phyloP scores from a whole-genome alignment of 345 rosid genomes.

The Populus ilicifolia region DNA sequence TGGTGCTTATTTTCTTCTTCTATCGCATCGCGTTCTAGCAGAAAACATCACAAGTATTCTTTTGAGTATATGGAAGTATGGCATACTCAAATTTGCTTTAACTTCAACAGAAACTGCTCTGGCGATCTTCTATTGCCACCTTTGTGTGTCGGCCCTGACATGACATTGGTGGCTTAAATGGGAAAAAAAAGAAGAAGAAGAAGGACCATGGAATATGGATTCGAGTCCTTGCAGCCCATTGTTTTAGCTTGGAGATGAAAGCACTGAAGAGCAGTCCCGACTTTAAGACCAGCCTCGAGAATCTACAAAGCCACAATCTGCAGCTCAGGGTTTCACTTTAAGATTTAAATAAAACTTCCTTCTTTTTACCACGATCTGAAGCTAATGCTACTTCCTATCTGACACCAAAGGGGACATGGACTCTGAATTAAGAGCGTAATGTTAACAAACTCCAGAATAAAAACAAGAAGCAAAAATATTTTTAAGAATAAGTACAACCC shows the following conservation, averaged over 20 bases:
- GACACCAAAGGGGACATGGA: neutral
- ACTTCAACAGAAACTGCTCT: constrained; percentile 28
- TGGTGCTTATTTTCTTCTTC: neutral
- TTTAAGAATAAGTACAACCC: constrained; percentile 21
- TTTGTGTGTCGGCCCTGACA: constrained; percentile 18
- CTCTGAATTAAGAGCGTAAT: constrained; percentile 8
- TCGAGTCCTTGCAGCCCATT: neutral
- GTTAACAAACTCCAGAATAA: constrained; percentile 5
- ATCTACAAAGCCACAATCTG: constrained; percentile 26
- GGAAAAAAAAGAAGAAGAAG: too few species aligned
- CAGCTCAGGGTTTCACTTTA: neutral
- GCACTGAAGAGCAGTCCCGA: constrained; percentile 20
- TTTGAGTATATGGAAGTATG: neutral
- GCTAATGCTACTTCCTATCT: neutral
- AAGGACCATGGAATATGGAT: neutral
- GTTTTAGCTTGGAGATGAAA: constrained; percentile 19
- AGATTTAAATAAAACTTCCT: neutral
- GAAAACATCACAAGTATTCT: neutral
- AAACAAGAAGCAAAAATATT: neutral
- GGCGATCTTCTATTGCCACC: constrained; percentile 14
- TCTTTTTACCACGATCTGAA: neutral
- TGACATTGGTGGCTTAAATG: neutral
- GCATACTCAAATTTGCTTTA: constrained; percentile 16
- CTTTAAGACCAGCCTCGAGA: constrained; percentile 44
- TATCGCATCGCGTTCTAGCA: neutral